A percentile compares a stretch with the other conserved stretches of the same genome.
phyloP scores from a whole-genome alignment of 306 rosid genomes.

The Sindora glabra region DNA sequence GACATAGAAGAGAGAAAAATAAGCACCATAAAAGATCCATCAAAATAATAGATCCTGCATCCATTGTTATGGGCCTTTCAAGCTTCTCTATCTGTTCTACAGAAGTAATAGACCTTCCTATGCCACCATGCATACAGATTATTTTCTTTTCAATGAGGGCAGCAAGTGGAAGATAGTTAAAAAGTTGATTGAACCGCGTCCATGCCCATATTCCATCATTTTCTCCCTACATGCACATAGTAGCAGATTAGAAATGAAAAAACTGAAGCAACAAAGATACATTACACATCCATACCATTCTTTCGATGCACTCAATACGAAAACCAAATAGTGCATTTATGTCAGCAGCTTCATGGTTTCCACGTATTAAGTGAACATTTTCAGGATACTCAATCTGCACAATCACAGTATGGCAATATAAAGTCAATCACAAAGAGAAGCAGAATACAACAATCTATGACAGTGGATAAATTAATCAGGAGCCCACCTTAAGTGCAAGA shows the following conservation, averaged over 20 bases:
- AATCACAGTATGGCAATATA: conserved; percentile 20
- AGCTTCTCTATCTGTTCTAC: conserved; percentile 98
- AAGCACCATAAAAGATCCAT: conserved; percentile 92
- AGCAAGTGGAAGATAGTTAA: conserved; percentile 94
- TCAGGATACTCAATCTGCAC: conserved; percentile 96
- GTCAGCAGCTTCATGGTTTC: conserved; percentile 99
- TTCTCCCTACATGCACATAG: conserved; percentile 69
- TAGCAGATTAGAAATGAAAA: conserved; percentile 14
- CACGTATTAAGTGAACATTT: conserved; percentile 93
- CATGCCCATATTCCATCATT: conserved; percentile 99
- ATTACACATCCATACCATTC: conserved; percentile 66
- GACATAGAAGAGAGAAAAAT: background rate
- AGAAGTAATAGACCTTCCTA: conserved; percentile 90
- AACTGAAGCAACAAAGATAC: conserved; percentile 15
- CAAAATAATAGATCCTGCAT: conserved; percentile 90
- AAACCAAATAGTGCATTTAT: conserved; percentile 98
- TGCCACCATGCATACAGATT: conserved; percentile 99
- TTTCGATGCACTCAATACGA: conserved; percentile 98
- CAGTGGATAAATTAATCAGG: conserved; percentile 10
- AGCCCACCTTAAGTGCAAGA: conserved; percentile 90
- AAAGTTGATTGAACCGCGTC: conserved; percentile 99
- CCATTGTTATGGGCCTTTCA: conserved; percentile 98
- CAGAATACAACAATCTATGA: conserved; percentile 10
- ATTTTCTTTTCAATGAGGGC: conserved; percentile 97
- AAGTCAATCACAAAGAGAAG: conserved; percentile 12